phyloP scores from a whole-genome alignment of 257 asterid genomes.

The Anisodus tanguticus region DNA sequence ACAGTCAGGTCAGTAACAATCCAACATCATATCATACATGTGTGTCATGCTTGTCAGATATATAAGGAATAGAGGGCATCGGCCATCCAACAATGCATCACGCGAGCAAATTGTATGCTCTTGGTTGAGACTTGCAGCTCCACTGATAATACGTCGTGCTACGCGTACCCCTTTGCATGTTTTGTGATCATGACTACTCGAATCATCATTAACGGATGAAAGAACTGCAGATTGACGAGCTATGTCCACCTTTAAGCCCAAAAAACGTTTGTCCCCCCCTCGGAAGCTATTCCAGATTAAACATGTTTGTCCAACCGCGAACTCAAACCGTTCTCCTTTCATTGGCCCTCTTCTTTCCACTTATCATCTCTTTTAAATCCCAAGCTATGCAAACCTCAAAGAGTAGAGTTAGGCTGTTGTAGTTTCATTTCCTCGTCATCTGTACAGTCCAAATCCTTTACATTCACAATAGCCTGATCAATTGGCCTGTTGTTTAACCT shows the following conservation, averaged over 20 bases:
- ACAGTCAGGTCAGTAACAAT: not conserved
- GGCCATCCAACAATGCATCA: not conserved
- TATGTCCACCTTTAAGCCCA: not conserved
- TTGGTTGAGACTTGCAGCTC: not conserved
- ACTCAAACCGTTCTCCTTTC: not conserved
- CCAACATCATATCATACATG: not conserved
- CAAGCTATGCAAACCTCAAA: not conserved
- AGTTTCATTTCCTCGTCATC: conserved; percentile 20
- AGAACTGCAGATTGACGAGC: not conserved
- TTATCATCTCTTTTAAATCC: not conserved
- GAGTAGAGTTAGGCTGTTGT: not conserved
- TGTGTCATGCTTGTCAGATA: not conserved
- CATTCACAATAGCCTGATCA: conserved; percentile 34
- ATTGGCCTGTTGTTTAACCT: conserved; percentile 43
- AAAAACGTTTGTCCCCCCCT: not conserved
- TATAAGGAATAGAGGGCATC: not conserved
- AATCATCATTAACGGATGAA: not conserved
- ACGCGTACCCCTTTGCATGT: not conserved
- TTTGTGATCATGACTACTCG: not conserved
- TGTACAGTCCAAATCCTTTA: conserved; percentile 39
- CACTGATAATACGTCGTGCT: not conserved
- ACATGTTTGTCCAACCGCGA: not conserved
- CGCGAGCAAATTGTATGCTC: not conserved
- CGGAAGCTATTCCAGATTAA: not conserved
- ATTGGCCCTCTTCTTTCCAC: not conserved